Evolutionary conservation across 2,329 filamentous ascomycete genomes (phyloP).

Genomic region (Aureobasidium leucospermi): DNA sequence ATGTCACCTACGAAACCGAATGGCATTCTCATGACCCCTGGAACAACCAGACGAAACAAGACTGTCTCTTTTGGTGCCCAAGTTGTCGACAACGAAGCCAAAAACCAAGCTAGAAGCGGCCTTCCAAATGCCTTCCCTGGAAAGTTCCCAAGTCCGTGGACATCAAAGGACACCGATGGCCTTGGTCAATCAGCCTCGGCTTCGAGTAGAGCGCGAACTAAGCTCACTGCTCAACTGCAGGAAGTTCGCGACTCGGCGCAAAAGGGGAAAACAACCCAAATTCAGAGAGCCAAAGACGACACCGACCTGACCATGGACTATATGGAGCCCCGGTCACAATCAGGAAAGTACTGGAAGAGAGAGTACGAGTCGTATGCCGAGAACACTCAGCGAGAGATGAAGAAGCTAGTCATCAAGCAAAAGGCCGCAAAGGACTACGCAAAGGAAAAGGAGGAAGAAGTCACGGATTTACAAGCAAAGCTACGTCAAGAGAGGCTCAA

Average conservation of each 20-base stretch:
- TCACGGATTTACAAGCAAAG: constrained; percentile 56
- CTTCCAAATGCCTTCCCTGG: constrained; percentile 41
- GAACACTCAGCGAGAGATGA: constrained; percentile 65
- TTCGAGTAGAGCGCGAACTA: constrained; percentile 21
- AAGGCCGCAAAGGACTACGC: constrained; percentile 72
- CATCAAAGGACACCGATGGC: constrained; percentile 30
- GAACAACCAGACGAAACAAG: constrained; percentile 48
- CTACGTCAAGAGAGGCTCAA: constrained; percentile 62
- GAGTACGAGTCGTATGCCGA: constrained; percentile 68
- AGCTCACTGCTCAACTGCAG: constrained; percentile 38
- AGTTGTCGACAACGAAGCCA: constrained; percentile 49
- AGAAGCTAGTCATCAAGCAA: constrained; percentile 72
- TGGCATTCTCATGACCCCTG: constrained; percentile 58
- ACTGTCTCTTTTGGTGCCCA: constrained; percentile 54
- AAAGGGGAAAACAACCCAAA: constrained; percentile 24
- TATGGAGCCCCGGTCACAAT: constrained; percentile 66
- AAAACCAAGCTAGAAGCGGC: constrained; percentile 37
- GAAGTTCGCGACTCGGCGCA: constrained; percentile 35
- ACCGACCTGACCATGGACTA: constrained; percentile 63
- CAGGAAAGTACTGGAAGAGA: constrained; percentile 72
- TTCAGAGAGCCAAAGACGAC: constrained; percentile 35
- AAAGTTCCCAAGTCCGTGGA: constrained; percentile 47
- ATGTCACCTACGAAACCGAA: constrained; percentile 40
- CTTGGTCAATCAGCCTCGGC: constrained; percentile 5
- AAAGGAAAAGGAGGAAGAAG: constrained; percentile 67